Evolutionary conservation across 768 basidiomycete species (phyloP), one percentile per base, ranked within the genome.

Genomic region (Hygrophorus pudorinus): DNA sequence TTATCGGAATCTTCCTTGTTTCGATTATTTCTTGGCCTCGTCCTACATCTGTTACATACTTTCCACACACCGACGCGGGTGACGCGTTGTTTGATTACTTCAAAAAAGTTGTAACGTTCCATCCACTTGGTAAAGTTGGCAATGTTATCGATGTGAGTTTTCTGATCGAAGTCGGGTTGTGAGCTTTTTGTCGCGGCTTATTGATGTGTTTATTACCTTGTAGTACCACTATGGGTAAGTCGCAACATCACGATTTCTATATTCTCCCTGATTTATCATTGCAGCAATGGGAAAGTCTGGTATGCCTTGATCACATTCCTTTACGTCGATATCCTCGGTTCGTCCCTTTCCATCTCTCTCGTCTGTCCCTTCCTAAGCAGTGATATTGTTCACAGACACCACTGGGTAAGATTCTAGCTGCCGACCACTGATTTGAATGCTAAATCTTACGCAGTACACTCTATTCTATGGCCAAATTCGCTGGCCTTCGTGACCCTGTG

Each of bases 401-500:
- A 74, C 73, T 48, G 73, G 70, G 66, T 69, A 58, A 50, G 48
- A 34, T 24, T 29, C 9, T 12, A 13, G 7, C 24, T 27, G 16
- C 21, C 10, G 17, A 39, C 7, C 13, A 21, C n/a, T 32, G 27
- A 14, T 16, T 28, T 41, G 29, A 14, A 33, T 45, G 11, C 43
- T 38, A 45, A 60, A 64, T 69, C 46, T 70, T 65, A 21, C 71
- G 67, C 44, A 82, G 88, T 56, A 90, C 88, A 7, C 66, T 92
- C 3, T 89, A 90, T 58, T 83, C 88, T 31, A 90, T 92, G 88
- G 85, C 86, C 42, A 88, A 85, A 59, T 90, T 90, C 50, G 86
- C 88, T 5, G 85, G 85, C n/a, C 72, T 92, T 1, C 85, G 85
- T 38, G 81, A 90, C 56, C 81, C 81, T 1, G 75, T 85, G 11